Evolutionary conservation across 176 grass and related monocot species (phyloP).

Genomic region (Guadua angustifolia): DNA sequence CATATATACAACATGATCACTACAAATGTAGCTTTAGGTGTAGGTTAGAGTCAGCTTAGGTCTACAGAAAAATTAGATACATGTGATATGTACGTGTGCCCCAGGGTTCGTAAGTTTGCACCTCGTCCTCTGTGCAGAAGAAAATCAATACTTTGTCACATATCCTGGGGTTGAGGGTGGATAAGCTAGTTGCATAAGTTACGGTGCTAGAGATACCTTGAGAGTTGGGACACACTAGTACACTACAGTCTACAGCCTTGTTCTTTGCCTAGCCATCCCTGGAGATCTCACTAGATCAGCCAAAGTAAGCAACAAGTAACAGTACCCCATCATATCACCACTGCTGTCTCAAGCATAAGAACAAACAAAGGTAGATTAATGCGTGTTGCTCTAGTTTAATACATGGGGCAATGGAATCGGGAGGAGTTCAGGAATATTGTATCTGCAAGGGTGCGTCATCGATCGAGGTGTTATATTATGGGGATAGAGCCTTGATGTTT

Average conservation of each 20-base stretch:
- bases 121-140: slow-evolving; percentile 42
- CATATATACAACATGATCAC: background rate
- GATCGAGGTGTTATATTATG: slow-evolving; percentile 20
- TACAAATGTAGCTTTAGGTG: background rate
- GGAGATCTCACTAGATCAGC: slow-evolving; percentile 38
- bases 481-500: background rate
- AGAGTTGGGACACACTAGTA: slow-evolving; percentile 57
- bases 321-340: slow-evolving; percentile 31
- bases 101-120: slow-evolving; percentile 37
- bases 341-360: slow-evolving; percentile 36
- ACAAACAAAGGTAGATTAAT: slow-evolving; percentile 50
- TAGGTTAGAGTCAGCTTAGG: slow-evolving; percentile 32
- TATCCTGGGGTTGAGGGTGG: slow-evolving; percentile 23
- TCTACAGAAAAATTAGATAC: slow-evolving; percentile 16
- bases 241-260: slow-evolving; percentile 37
- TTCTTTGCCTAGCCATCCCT: slow-evolving; percentile 42
- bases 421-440: slow-evolving; percentile 49
- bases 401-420: slow-evolving; percentile 59
- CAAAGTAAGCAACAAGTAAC: slow-evolving; percentile 26
- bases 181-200: slow-evolving; percentile 47
- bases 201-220: slow-evolving; percentile 48
- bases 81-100: background rate
- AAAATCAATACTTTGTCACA: slow-evolving; percentile 7
- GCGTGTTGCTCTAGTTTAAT: slow-evolving; percentile 32
- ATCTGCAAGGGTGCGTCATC: slow-evolving; percentile 14